Conservation (phyloP, 805 yeast genomes). For the Kluyveromyces dobzhanskii region DNA sequence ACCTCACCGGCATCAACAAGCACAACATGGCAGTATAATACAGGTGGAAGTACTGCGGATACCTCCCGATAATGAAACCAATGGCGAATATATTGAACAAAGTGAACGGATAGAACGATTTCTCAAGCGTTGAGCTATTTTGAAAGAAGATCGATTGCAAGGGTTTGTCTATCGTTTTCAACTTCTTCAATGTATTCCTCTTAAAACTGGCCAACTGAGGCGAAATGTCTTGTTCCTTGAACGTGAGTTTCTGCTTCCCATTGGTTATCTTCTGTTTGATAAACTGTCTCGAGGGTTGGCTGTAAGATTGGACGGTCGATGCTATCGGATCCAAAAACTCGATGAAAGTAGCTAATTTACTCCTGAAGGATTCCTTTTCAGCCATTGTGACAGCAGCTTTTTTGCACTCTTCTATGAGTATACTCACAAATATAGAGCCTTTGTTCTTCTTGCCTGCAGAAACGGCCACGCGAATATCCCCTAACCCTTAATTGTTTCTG, state of each 20-base stretch:
- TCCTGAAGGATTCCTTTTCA: slow-evolving; percentile 6
- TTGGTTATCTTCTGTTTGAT: slow-evolving; percentile 4
- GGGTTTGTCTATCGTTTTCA: slow-evolving; percentile 21
- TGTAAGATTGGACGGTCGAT: slow-evolving; percentile 15
- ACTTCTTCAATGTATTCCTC: slow-evolving; percentile 12
- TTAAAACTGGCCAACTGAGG: slow-evolving; percentile 19
- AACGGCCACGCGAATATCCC: too few relatives aligned
- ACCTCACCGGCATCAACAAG: slow-evolving; percentile 73
- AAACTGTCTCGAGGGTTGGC: slow-evolving; percentile 7
- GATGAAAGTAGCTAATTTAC: slow-evolving; percentile 15
- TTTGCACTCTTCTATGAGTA: too few relatives aligned
- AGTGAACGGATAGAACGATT: slow-evolving; percentile 70
- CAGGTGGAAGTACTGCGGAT: slow-evolving; percentile 70
- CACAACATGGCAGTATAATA: slow-evolving; percentile 56
- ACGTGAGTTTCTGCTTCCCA: slow-evolving; percentile 5
- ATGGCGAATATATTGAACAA: slow-evolving; percentile 56
- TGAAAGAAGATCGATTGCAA: slow-evolving; percentile 27
- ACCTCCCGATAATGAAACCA: slow-evolving; percentile 71
- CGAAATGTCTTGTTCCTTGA: slow-evolving; percentile 10
- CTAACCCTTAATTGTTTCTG: too few relatives aligned
- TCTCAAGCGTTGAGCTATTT: slow-evolving; percentile 53
- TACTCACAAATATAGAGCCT: too few relatives aligned
- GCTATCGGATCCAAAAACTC: slow-evolving; percentile 26
- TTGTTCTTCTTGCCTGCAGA: too few relatives aligned
- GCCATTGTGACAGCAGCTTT: background rate